Evolutionary conservation across 345 rosid genomes (phyloP), one percentile per base, ranked within the genome.

Genomic region (Rhodamnia rubescens): DNA sequence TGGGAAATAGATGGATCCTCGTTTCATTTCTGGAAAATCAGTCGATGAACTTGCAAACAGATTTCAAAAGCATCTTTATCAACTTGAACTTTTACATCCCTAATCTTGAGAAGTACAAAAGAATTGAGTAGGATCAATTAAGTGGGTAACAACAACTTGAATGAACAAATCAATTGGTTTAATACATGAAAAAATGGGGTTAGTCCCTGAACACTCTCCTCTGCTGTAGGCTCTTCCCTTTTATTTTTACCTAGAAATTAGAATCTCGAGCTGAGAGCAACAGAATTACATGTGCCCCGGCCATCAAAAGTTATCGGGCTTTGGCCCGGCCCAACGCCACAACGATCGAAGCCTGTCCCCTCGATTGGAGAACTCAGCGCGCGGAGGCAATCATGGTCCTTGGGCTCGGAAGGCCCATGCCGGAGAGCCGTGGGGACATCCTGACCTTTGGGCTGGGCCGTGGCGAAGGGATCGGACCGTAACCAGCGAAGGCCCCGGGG

Each of bases 401-500:
- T 3, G 99, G 98, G 82, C 95, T 96, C 32, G 96, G 98, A 9
- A 91, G 90, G 83, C 99, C 96, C 96, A 97, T 94, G 74, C 91
- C 92, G 6, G 95, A 91, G 36, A 97, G 91, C 80, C 96, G 87
- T 3, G 98, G 99, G 1, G 99, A 97, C 83, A 97, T 86, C 88
- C 90, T 92, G 58, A 95, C 86, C 84, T 89, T 90, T 81, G 97
- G 94, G 84, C 96, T 94, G 10, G 99, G 99, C 74, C 99, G 44
- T 10, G 98, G 98, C 13, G 98, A 97, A 8, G 99, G 99, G 54
- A 97, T 91, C 6, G 98, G 99, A 8, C 97, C 98, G 54, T 88
- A 91, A 8, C 85, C 88, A 9, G 78, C 20, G 0, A 84, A 9
- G 4, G 87, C 56, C n/a, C 92, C 92, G 42, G 87, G 90, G 18